Base-by-base conservation (phyloP, 2,329 filamentous ascomycete genomes). In the Neocucurbitaria cava region DNA sequence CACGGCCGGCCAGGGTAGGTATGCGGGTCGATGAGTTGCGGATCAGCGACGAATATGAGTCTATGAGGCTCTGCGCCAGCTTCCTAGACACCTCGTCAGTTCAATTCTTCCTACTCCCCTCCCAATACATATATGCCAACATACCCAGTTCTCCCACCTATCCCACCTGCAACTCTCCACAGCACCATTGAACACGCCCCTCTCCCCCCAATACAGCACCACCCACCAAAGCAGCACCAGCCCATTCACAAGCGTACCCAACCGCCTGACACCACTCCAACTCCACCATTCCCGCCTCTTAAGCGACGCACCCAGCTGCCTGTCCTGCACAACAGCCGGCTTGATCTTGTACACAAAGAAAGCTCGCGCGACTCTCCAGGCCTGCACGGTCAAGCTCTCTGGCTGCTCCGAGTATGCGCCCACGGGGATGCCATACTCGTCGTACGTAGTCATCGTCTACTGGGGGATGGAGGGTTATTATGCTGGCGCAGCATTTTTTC, bases 131-230 rank as follows among this genome's bases (percentile, higher is more conserved):
- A 1, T 8, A 21, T 10, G 17, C 1, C 17, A 41, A 2, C 47
- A 63, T 82, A 96, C 92, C 93, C 95, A 99, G 76, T 86, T 83
- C 80, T 99, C 95, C 95, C 95, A 99, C 36, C 84, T 85, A 31
- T 85, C 82, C 95, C 95, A 99, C 49, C 85, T 79, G 76, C 95
- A 99, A 46, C 79, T 82, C 51, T 84, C 80, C 15, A 96, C 85
- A 55, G 85, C 87, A 59, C 85, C 85, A 48, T 84, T 81, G 74
- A 96, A 98, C 31, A 89, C 83, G 76, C 85, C 89, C 54, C 90
- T 83, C 79, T 99, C 95, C 1, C 94, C 92, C 87, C 91, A 95
- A 61, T 95, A 85, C 58, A 99, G 69, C 18, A 90, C 82, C 20
- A 91, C 74, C 36, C 92, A 67, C 94, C 95, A 99, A 41, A 93